Percentiles rank a stretch among this genome's conserved stretches.
These are phyloP conservation scores for Copromyces sp. DNA, from an alignment of 495 filamentous ascomycete species.

Conservation along the genomic window DNA sequence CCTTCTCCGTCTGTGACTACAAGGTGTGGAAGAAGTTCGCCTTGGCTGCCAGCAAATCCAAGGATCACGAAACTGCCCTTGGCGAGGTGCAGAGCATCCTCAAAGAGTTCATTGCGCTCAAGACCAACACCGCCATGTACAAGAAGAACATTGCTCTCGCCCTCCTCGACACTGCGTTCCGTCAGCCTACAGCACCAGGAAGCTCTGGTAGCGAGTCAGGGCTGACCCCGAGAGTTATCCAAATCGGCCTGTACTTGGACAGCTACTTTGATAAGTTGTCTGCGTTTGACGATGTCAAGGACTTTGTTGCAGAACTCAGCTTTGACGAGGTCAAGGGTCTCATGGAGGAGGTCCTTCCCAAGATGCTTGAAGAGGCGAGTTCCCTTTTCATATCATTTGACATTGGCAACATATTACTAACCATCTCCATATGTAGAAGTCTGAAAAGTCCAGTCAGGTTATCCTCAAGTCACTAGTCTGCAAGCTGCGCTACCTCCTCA, in stretches of 20 bases:
- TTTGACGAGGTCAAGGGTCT: slow-evolving; percentile 21
- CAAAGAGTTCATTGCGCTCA: slow-evolving; percentile 17
- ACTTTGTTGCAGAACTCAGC: slow-evolving; percentile 20
- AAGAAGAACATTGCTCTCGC: slow-evolving; percentile 24
- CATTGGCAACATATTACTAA: not conserved
- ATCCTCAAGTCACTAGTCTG: slow-evolving; percentile 16
- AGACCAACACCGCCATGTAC: slow-evolving; percentile 20
- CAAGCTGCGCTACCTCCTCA: slow-evolving; percentile 23
- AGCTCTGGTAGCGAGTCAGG: slow-evolving; percentile 4
- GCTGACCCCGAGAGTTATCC: slow-evolving; percentile 18
- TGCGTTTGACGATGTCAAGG: slow-evolving; percentile 27
- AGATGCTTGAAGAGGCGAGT: slow-evolving; percentile 17
- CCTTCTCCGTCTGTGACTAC: slow-evolving; percentile 27
- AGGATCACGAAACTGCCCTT: slow-evolving; percentile 19
- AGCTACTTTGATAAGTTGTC: slow-evolving; percentile 23
- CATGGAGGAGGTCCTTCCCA: slow-evolving; percentile 17
- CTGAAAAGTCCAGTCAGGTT: slow-evolving; percentile 8
- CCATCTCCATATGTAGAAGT: slow-evolving; percentile 1
- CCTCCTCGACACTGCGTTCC: slow-evolving; percentile 17
- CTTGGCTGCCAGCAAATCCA: slow-evolving; percentile 19
- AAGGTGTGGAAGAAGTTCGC: slow-evolving; percentile 21
- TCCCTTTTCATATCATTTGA: not conserved
- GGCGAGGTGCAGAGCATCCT: slow-evolving; percentile 19
- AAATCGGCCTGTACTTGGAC: slow-evolving; percentile 23
- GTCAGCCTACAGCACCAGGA: slow-evolving; percentile 2